These are phyloP conservation scores for Salix purpurea DNA, from an alignment of 345 rosid species.

Conservation along the genomic window DNA sequence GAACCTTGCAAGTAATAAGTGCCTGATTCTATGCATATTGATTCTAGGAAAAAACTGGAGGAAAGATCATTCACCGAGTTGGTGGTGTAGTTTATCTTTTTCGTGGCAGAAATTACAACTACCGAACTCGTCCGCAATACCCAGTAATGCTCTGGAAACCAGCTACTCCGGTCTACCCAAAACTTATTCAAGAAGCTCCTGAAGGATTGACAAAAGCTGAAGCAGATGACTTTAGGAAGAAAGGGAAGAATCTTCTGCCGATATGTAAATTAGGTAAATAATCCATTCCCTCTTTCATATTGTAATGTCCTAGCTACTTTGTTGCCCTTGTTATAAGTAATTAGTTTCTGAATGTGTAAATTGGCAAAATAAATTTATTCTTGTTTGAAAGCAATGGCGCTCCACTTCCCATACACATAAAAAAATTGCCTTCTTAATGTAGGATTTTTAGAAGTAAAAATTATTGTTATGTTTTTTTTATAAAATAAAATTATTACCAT, in stretches of 20 bases:
- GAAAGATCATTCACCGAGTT: conserved; percentile 65
- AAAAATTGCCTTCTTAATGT: not conserved
- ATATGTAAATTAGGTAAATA: conserved; percentile 74
- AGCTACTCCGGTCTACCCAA: conserved; percentile 93
- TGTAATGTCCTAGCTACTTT: not conserved
- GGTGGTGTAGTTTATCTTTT: conserved; percentile 85
- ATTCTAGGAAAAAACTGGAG: conserved; percentile 75
- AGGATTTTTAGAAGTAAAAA: not conserved
- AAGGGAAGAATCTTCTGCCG: conserved; percentile 71
- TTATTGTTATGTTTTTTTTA: too few species aligned
- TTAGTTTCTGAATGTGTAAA: not conserved
- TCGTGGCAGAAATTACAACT: conserved; percentile 84
- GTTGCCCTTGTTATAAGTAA: not conserved
- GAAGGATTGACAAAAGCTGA: conserved; percentile 74
- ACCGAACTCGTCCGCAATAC: conserved; percentile 68
- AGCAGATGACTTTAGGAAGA: conserved; percentile 56
- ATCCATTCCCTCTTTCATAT: not conserved
- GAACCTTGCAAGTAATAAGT: not conserved
- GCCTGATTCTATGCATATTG: not conserved
- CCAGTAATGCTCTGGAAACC: conserved; percentile 98
- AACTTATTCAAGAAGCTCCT: conserved; percentile 86
- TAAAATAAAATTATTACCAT: not conserved
- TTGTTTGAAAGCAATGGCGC: not conserved
- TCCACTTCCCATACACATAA: not conserved
- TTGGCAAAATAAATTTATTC: not conserved